Evolutionary conservation across 169 alveolate genomes (phyloP).

Genomic region (Perkinsus olseni): DNA sequence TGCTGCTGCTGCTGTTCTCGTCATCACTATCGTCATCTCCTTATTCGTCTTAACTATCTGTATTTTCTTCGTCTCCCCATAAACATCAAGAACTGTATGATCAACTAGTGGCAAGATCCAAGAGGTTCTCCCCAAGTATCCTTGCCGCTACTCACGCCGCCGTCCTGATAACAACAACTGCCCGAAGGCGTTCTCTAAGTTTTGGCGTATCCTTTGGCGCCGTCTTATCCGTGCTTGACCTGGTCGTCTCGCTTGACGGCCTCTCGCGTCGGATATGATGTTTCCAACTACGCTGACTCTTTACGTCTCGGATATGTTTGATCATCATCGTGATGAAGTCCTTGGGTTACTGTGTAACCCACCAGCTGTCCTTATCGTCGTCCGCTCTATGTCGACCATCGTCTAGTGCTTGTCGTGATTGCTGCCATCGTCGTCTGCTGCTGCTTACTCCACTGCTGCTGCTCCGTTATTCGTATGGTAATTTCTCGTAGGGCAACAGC

Average conservation of each 20-base stretch:
- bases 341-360: not conserved
- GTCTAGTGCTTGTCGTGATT: not conserved
- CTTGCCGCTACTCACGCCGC: not conserved
- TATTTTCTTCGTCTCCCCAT: no score
- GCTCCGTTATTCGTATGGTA: not conserved
- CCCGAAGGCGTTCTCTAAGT: not conserved
- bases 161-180: not conserved
- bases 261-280: not conserved
- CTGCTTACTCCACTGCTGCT: not conserved
- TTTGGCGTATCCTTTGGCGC: not conserved
- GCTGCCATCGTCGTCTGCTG: not conserved
- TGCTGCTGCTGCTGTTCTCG: no score
- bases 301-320: not conserved
- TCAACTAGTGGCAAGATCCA: slow-evolving; percentile 1
- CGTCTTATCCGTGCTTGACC: not conserved
- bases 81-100: not conserved
- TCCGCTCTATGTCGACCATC: not conserved
- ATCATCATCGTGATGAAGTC: not conserved
- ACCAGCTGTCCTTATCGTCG: not conserved
- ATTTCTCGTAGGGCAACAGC: not conserved
- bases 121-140: not conserved
- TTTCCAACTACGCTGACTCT: not conserved
- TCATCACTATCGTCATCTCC: no score
- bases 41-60: no score
- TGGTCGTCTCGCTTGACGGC: not conserved